These are phyloP conservation scores for Noccaea bulbosa DNA, from an alignment of 345 rosid species.

Conservation along the genomic window DNA sequence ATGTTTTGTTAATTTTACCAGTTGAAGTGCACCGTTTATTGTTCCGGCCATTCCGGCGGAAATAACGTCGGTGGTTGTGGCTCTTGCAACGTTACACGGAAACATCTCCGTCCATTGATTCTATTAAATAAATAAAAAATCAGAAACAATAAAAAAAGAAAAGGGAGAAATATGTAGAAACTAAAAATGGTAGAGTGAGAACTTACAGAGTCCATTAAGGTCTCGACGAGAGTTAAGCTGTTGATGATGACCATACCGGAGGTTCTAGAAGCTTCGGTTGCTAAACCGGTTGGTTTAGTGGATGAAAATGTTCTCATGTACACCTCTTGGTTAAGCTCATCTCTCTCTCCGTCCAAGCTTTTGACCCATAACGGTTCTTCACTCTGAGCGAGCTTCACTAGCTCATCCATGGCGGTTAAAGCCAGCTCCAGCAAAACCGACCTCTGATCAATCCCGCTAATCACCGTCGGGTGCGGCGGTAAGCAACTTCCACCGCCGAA, in stretches of 20 bases:
- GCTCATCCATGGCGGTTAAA: constrained; percentile 67
- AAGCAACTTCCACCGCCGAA: constrained; percentile 39
- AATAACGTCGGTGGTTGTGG: constrained; percentile 55
- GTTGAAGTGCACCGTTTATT: constrained; percentile 61
- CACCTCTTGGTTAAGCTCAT: constrained; percentile 63
- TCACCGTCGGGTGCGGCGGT: constrained; percentile 41
- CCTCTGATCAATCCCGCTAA: constrained; percentile 63
- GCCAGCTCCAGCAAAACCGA: constrained; percentile 86
- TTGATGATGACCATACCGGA: constrained; percentile 56
- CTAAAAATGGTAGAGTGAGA: not conserved
- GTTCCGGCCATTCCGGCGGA: constrained; percentile 59
- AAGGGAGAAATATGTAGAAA: not conserved
- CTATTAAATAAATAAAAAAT: constrained; percentile 42
- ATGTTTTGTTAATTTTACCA: constrained; percentile 48
- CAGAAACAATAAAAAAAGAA: not conserved
- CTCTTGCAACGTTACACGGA: constrained; percentile 61
- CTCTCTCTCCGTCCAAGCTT: constrained; percentile 57
- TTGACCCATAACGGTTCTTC: constrained; percentile 66
- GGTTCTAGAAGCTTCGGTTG: constrained; percentile 61
- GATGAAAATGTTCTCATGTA: constrained; percentile 58
- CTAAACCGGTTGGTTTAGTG: constrained; percentile 50
- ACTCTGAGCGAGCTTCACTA: constrained; percentile 60
- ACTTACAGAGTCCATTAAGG: constrained; percentile 74
- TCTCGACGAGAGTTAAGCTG: constrained; percentile 66
- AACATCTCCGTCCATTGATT: constrained; percentile 73